Evolutionary conservation across 2,329 filamentous ascomycete species (phyloP), one percentile per base, ranked within the genome.

Genomic region (Penicillium sp.): DNA sequence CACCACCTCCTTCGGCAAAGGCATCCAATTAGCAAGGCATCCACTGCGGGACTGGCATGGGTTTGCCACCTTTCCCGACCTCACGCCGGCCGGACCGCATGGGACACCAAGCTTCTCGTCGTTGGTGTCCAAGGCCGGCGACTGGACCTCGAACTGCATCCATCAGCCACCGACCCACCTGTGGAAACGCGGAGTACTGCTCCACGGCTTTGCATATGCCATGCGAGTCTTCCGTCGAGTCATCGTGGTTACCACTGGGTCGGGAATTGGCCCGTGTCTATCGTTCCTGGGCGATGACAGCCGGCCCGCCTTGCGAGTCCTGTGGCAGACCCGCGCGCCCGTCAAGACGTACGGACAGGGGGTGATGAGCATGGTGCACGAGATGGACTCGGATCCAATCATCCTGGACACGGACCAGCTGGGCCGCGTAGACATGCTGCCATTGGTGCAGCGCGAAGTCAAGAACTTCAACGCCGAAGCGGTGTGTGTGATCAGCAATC

Each of bases 1-100:
- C 12, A 70, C 74, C 14, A 76, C 79, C 6, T 70, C 74, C 35
- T 70, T 73, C 40, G 72, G 76, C 45, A 72, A 74, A 39, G 73
- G 72, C 30, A 69, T 77, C 35, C 76, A 81, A 27, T 64, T 87
- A 15, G 76, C 82, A 2, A 72, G 74, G 36, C 69, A 71, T 6
- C 82, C 83, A 0, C 67, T 86, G 26, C 64, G 73, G 6, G 84
- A 89, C 61, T 85, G 82, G 72, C 84, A 89, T 64, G 76, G 79
- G 0, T 89, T 89, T 55, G 84, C 84, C 29, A 81, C 80, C 1
- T 84, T 88, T 43, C 79, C 82, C 1, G 73, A 77, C 42, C 70
- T 75, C 2, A 57, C 18, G 3, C 40, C 47, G 3, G 25, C 30
- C 3, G 47, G 41, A 9, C 28, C 37, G 6, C 37, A 36, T 2